Base-by-base conservation (phyloP, 768 basidiomycete genomes). In the Kwoniella europaea region DNA sequence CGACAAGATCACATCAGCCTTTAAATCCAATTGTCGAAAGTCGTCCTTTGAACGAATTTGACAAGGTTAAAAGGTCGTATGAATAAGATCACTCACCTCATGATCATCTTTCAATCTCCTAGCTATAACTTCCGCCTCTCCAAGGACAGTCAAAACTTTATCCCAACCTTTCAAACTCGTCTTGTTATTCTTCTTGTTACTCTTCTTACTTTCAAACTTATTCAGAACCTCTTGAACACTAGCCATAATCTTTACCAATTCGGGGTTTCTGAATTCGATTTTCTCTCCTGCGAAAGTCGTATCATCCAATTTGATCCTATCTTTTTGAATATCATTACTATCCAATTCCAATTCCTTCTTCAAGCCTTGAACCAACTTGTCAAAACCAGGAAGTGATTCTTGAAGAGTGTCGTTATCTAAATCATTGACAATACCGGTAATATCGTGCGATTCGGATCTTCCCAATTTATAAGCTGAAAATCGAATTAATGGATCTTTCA, bases 381-480 rank as follows among this genome's bases (percentile, higher is more conserved):
- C 90, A 72, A 94, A 91, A 4, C 86, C 88, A 72, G 92, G 90
- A 41, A 94, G 85, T 80, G 94, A 92, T 83, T 81, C 78, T 29
- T 61, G 13, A 20, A 61, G 20, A 9, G 59, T 61, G 13, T 42
- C 41, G 9, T 81, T 82, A 10, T 68, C 73, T 50, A 79, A 76
- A 60, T 83, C 74, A 71, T 83, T 82, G 10, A 53, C 67, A 3
- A 80, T 80, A 1, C 78, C 81, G 3, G 72, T 76, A 44, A 83
- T 79, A 71, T 84, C 84, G 67, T 94, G 95, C 3, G 92, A 90
- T 76, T 89, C 90, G 54, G 86, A 86, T 63, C 89, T 86, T 1
- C 93, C 92, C 15, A 95, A 86, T 77, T 93, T 90, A 77, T 98
- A 96, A 0, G 95, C 94, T 75, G 91, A 93, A 84, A 94, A 91